Evolutionary conservation across 2,329 filamentous ascomycete species (phyloP).

Genomic region (Xylariaceae sp.): DNA sequence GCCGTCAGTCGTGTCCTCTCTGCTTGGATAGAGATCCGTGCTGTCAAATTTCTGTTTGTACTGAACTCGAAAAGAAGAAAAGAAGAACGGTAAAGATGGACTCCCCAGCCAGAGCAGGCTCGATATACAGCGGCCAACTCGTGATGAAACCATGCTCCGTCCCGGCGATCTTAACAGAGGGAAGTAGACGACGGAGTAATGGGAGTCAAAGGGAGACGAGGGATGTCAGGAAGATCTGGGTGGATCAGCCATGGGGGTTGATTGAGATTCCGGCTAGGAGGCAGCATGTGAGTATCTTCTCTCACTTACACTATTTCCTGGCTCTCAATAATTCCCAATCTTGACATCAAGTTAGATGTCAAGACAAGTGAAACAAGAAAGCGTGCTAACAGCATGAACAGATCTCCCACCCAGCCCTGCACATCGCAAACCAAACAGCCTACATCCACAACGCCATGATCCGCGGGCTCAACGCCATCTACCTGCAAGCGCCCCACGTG

Average conservation of each 20-base stretch:
- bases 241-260: slow-evolving; percentile 29
- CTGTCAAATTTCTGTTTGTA: no score
- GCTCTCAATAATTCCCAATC: no score
- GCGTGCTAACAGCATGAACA: no score
- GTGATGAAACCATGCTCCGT: slow-evolving; percentile 1
- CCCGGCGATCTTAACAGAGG: background rate
- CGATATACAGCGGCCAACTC: background rate
- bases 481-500: slow-evolving; percentile 33
- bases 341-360: no score
- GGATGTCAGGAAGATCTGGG: slow-evolving; percentile 24
- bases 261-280: slow-evolving; percentile 26
- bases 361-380: no score
- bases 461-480: slow-evolving; percentile 35
- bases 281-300: slow-evolving; percentile 11
- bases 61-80: background rate
- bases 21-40: no score
- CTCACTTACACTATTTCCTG: background rate
- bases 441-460: slow-evolving; percentile 35
- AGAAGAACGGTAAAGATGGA: slow-evolving; percentile 3
- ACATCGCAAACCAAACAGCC: slow-evolving; percentile 33
- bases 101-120: background rate
- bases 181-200: background rate
- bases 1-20: no score
- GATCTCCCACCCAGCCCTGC: slow-evolving; percentile 26
- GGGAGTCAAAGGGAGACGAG: slow-evolving; percentile 4